These are phyloP conservation scores for Quercus mongolica DNA, from an alignment of 306 rosid species.

Conservation along the genomic window DNA sequence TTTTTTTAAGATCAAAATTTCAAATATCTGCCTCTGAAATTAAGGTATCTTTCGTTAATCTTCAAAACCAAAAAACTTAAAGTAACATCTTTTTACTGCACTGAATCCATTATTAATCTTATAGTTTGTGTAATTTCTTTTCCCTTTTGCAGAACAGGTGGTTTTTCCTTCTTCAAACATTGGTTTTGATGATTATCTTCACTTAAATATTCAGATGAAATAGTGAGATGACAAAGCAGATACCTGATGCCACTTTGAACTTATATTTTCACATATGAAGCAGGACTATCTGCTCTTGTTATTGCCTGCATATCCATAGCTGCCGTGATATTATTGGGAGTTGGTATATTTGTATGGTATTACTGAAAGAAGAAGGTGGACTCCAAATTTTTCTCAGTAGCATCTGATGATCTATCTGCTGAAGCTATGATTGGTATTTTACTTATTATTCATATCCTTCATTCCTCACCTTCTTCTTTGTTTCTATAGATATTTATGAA, in stretches of 20 bases:
- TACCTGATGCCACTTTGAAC: conserved; percentile 21
- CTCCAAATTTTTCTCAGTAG: conserved; percentile 22
- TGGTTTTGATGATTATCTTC: conserved; percentile 21
- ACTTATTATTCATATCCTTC: conserved; percentile 1
- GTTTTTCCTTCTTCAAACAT: conserved; percentile 43
- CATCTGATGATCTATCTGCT: conserved; percentile 43
- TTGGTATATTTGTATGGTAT: conserved; percentile 37
- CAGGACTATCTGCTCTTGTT: conserved; percentile 64
- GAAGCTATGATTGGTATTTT: conserved; percentile 43
- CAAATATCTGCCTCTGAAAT: conserved; percentile 33
- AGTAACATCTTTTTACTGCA: conserved; percentile 3
- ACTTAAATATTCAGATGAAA: conserved; percentile 21
- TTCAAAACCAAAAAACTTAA: background rate
- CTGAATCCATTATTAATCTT: too few relatives aligned
- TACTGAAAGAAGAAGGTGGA: conserved; percentile 47
- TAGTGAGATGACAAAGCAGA: conserved; percentile 17
- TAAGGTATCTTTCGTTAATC: conserved; percentile 46
- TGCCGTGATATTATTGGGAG: conserved; percentile 56
- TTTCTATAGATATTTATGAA: conserved; percentile 1
- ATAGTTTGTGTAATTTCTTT: conserved; percentile 2
- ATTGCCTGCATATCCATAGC: conserved; percentile 68
- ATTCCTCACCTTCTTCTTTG: background rate
- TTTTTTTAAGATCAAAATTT: conserved; percentile 51
- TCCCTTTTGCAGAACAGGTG: conserved; percentile 63
- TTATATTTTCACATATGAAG: conserved; percentile 32